Conservation (phyloP, 257 asterid genomes). For the Datura wrightii region DNA sequence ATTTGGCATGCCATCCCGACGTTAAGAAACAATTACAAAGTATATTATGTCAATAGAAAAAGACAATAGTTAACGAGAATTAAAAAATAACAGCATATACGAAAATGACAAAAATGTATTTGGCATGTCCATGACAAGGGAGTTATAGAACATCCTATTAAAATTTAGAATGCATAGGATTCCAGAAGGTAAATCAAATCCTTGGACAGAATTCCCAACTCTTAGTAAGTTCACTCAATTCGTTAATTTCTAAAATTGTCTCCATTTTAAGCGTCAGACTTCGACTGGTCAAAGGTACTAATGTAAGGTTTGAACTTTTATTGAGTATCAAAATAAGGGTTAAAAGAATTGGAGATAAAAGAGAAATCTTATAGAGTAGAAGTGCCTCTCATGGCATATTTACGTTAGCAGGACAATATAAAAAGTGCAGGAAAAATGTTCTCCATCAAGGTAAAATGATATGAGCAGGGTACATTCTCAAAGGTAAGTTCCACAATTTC, state of each 20-base stretch:
- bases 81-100: neutral
- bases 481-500: neutral
- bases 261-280: neutral
- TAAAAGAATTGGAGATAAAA: neutral
- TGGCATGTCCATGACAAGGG: neutral
- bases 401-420: neutral
- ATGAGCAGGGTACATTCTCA: neutral
- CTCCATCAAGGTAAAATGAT: neutral
- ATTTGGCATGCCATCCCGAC: conserved; percentile 35
- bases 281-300: neutral
- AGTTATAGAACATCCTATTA: neutral
- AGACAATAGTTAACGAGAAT: neutral
- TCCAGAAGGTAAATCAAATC: neutral
- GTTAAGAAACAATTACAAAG: conserved; percentile 25
- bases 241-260: neutral
- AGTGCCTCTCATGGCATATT: neutral
- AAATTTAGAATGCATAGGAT: neutral
- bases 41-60: neutral
- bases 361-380: neutral
- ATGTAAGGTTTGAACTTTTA: neutral
- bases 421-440: neutral
- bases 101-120: neutral
- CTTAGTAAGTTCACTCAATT: neutral
- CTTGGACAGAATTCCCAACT: neutral
- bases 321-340: neutral